Base-by-base conservation (phyloP, 345 rosid genomes). In the Heritiera littoralis region DNA sequence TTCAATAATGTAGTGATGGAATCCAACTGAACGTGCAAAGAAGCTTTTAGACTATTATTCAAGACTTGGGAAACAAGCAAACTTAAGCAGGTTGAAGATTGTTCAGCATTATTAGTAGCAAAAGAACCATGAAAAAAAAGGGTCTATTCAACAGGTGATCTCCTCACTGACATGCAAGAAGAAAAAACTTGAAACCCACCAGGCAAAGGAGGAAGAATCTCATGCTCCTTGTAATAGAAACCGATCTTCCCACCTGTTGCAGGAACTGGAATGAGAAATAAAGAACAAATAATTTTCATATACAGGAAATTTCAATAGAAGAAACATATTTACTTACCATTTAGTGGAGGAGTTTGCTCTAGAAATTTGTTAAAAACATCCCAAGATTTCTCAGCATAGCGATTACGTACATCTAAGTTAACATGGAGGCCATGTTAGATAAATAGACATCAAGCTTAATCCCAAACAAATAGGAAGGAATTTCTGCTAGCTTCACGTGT, bases 171-270 rank as follows among this genome's bases (percentile, higher is more conserved):
- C 0, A 18, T 7, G 23, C 20, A 61, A 48, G 20, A 56, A 23
- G 38, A 49, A 20, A 60, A 41, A 58, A 48, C 5, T 17, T 9
- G 75, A 73, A 81, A 82, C 89, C 38, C 48, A 96, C 99, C 93
- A 43, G 99, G 97, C n/a, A 96, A 96, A 30, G 97, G 98, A 72
- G 99, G 99, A 65, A 94, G 92, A 80, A 96, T 96, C 88, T 96
- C 99, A 69, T 96, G 93, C 72, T 96, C 98, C 86, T 88, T 94
- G 89, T 91, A 96, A 87, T 89, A 96, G 84, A 90, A 96, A 74
- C 99, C 97, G n/a, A 96, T 86, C 86, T 92, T 96, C 66, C 99
- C 97, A 85, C 89, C 98, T 93, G 73, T 83, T 75, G 18, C 11
- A 66, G 40, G 72, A 79, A 73, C 8, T 41, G 17, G 72, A 77